Percentiles rank a stretch among this genome's conserved stretches.
Evolutionary conservation across 331 rosid species (phyloP).

Genomic region (Telfairia occidentalis): DNA sequence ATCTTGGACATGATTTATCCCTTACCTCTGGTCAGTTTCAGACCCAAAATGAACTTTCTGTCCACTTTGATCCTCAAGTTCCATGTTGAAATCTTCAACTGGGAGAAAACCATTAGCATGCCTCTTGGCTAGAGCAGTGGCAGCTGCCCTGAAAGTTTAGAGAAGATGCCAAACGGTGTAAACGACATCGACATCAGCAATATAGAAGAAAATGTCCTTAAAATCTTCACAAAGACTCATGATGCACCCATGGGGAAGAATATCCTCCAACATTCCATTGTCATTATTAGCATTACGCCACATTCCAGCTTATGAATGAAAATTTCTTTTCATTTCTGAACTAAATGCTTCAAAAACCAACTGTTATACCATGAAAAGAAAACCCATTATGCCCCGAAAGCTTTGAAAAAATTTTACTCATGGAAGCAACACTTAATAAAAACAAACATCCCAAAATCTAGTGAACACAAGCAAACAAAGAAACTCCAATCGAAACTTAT

Average conservation of each 20-base stretch:
- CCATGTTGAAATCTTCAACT: conserved; percentile 63
- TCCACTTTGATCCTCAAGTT: conserved; percentile 89
- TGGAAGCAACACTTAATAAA: neutral
- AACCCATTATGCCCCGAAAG: neutral
- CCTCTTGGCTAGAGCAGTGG: conserved; percentile 49
- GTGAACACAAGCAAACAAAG: neutral
- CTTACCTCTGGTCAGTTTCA: conserved; percentile 72
- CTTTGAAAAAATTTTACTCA: neutral
- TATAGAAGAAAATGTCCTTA: neutral
- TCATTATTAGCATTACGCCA: neutral
- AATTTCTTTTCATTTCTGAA: neutral
- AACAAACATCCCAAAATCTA: neutral
- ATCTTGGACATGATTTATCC: neutral
- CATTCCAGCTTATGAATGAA: neutral
- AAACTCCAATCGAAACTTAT: neutral
- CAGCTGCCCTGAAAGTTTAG: conserved; percentile 54
- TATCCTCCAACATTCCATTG: neutral
- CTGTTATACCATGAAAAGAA: neutral
- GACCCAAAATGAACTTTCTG: conserved; percentile 57
- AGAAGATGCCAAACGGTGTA: conserved; percentile 5
- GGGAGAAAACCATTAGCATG: conserved; percentile 78
- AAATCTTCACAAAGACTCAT: neutral
- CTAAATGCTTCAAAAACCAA: neutral
- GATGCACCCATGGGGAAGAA: neutral
- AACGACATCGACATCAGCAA: neutral